These are phyloP conservation scores for Metroxylon sagu DNA, from an alignment of 176 grass and related monocot species.

Conservation along the genomic window DNA sequence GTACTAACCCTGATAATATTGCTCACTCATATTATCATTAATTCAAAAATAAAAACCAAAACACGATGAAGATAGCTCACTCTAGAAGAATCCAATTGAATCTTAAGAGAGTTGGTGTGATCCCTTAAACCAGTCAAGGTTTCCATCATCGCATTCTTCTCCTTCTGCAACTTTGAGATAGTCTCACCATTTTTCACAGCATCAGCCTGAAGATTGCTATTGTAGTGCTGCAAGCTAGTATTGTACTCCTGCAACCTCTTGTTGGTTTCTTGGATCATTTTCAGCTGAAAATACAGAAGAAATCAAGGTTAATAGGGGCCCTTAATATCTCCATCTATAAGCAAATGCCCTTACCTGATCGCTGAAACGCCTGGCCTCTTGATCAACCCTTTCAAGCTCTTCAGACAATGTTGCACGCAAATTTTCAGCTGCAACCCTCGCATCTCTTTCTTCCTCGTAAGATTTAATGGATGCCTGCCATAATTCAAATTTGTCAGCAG, in stretches of 20 bases:
- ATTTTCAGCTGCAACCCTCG: slow-evolving; percentile 24
- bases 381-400: slow-evolving; percentile 30
- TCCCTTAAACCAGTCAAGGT: slow-evolving; percentile 14
- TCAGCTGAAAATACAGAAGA: slow-evolving; percentile 9
- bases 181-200: slow-evolving; percentile 12
- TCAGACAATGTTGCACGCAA: slow-evolving; percentile 24
- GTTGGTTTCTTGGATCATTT: slow-evolving; percentile 27
- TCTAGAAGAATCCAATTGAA: slow-evolving; percentile 17
- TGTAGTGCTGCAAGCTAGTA: slow-evolving; percentile 23
- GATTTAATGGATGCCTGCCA: slow-evolving; percentile 27
- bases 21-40: background rate
- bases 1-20: background rate
- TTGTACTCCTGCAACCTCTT: slow-evolving; percentile 24
- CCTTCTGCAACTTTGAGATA: slow-evolving; percentile 20
- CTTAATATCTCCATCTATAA: too few species aligned
- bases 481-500: too few species aligned
- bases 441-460: slow-evolving; percentile 35
- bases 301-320: background rate
- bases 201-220: slow-evolving; percentile 24
- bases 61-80: slow-evolving; percentile 2
- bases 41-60: background rate
- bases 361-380: slow-evolving; percentile 42
- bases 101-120: slow-evolving; percentile 16
- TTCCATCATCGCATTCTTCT: slow-evolving; percentile 27
- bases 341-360: slow-evolving; percentile 35